Conservation (phyloP, 2,329 filamentous ascomycete species). For the Hansfordia pulvinata region DNA sequence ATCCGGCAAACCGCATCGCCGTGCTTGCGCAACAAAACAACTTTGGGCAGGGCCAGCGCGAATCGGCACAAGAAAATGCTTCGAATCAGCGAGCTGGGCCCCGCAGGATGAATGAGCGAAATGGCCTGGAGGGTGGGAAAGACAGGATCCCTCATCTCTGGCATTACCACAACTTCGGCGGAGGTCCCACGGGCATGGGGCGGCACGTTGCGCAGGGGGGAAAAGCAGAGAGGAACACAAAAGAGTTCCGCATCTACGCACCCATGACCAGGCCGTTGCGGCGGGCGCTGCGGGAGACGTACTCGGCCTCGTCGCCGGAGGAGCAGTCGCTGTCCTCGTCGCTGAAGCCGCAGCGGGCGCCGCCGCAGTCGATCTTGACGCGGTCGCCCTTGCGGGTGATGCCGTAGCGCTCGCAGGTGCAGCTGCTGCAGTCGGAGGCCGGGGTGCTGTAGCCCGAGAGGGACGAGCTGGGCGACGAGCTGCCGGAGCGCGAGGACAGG, state of each 20-base stretch:
- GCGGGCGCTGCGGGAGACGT: constrained; percentile 41
- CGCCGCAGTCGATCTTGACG: constrained; percentile 93
- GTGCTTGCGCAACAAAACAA: too few species aligned
- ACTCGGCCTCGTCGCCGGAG: constrained; percentile 51
- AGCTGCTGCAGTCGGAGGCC: constrained; percentile 61
- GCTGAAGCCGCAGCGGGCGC: constrained; percentile 71
- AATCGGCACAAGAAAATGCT: too few species aligned
- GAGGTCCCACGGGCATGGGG: constrained; percentile 8
- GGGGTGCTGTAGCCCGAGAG: constrained; percentile 70
- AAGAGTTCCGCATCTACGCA: constrained; percentile 17
- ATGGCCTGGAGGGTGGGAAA: too few species aligned
- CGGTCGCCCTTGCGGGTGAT: constrained; percentile 88
- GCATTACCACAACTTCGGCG: too few species aligned
- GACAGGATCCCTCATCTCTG: too few species aligned
- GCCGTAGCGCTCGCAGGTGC: constrained; percentile 92
- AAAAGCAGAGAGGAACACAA: too few species aligned
- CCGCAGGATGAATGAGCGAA: too few species aligned
- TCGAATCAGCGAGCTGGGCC: too few species aligned
- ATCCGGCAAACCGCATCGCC: too few species aligned
- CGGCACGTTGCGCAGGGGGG: constrained; percentile 10
- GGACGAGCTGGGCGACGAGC: constrained; percentile 59
- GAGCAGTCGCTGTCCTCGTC: constrained; percentile 59
- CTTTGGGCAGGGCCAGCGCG: too few species aligned
- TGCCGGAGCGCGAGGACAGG: constrained; percentile 57
- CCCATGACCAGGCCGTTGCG: constrained; percentile 51